These are phyloP conservation scores for Daldinia bambusicola DNA, from an alignment of 495 filamentous ascomycete genomes.

Conservation along the genomic window DNA sequence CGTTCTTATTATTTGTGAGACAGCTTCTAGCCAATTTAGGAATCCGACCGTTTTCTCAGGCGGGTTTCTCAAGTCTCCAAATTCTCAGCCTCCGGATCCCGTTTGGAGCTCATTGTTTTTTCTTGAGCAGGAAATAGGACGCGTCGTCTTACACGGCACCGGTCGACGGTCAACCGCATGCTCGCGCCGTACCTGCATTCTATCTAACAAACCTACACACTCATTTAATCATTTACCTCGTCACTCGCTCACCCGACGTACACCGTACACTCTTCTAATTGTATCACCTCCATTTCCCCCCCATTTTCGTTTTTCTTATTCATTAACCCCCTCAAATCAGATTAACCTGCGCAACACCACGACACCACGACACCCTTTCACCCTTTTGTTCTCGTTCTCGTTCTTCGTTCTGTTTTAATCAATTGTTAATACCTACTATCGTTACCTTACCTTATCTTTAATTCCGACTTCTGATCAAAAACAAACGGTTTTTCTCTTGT, in stretches of 20 bases:
- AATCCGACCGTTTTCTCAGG: constrained; percentile 25
- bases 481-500: background rate
- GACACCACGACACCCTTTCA: background rate
- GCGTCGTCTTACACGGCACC: constrained; percentile 32
- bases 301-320: background rate
- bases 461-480: constrained; percentile 10
- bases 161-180: constrained; percentile 31
- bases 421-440: constrained; percentile 36
- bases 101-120: constrained; percentile 39
- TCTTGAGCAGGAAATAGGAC: constrained; percentile 40
- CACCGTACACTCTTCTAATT: constrained; percentile 15
- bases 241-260: constrained; percentile 28
- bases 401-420: constrained; percentile 41
- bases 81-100: constrained; percentile 37
- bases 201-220: constrained; percentile 28
- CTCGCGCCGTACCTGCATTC: constrained; percentile 33
- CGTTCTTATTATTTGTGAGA: constrained; percentile 43
- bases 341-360: constrained; percentile 26
- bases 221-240: constrained; percentile 40
- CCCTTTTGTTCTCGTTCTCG: constrained; percentile 24
- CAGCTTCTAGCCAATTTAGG: constrained; percentile 36
- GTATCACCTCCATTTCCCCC: constrained; percentile 20
- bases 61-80: constrained; percentile 34
- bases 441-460: constrained; percentile 12
- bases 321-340: constrained; percentile 9